phyloP scores from a whole-genome alignment of 139 green algal species.

The Cymbomonas tetramitiformis region DNA sequence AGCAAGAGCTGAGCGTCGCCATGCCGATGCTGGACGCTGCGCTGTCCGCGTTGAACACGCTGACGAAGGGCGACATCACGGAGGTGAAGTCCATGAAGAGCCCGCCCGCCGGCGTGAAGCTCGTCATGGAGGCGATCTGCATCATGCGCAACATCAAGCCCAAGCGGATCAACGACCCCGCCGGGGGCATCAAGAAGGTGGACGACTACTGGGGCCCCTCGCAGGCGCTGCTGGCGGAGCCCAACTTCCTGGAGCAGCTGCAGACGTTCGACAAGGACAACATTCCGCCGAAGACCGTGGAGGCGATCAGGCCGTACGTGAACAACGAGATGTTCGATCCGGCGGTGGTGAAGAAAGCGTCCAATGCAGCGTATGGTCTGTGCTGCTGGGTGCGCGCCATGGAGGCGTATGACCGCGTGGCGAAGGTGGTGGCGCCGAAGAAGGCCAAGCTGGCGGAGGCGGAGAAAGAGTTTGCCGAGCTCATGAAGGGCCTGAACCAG shows the following conservation, averaged over 20 bases:
- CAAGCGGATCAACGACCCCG: constrained; percentile 24
- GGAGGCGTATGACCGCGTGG: constrained; percentile 52
- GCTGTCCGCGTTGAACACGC: constrained; percentile 67
- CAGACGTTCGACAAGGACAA: constrained; percentile 60
- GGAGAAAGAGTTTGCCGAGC: constrained; percentile 38
- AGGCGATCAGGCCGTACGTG: constrained; percentile 46
- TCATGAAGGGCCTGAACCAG: constrained; percentile 43
- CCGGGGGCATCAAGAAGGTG: constrained; percentile 31
- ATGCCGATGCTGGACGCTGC: constrained; percentile 75
- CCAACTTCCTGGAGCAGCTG: constrained; percentile 47
- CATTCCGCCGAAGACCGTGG: constrained; percentile 46
- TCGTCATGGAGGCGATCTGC: constrained; percentile 42
- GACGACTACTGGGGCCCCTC: constrained; percentile 34
- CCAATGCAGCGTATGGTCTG: constrained; percentile 48
- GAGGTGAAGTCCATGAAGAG: constrained; percentile 83
- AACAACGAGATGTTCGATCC: constrained; percentile 51
- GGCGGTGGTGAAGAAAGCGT: constrained; percentile 46
- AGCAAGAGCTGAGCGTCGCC: constrained; percentile 34
- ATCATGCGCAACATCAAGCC: constrained; percentile 35
- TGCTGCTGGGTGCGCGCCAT: constrained; percentile 62
- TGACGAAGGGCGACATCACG: constrained; percentile 70
- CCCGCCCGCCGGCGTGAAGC: constrained; percentile 36
- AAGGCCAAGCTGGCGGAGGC: constrained; percentile 40
- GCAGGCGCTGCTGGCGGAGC: constrained; percentile 47
- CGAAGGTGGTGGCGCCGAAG: constrained; percentile 53